A percentile compares a stretch with the other conserved stretches of the same genome.
Evolutionary conservation across 768 basidiomycete genomes (phyloP).

Genomic region (Lentinula guzmanii): DNA sequence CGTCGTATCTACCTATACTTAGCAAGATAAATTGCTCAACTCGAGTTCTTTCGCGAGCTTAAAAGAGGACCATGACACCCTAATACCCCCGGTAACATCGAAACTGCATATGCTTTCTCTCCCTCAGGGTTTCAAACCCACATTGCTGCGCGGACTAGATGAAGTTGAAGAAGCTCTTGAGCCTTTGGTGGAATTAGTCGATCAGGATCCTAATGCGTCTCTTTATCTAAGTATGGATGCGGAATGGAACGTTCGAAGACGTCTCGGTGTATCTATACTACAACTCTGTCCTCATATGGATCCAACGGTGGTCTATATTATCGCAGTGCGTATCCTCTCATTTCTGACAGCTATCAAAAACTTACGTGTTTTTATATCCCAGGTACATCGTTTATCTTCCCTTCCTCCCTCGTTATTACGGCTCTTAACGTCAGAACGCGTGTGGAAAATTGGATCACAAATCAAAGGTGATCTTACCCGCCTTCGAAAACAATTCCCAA

Average conservation of each 20-base stretch:
- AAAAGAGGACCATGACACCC: not conserved
- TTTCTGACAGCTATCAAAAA: not conserved
- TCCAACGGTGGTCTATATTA: conserved; percentile 6
- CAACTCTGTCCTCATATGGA: conserved; percentile 11
- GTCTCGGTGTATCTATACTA: conserved; percentile 10
- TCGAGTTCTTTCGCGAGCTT: not conserved
- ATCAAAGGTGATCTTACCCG: conserved; percentile 14
- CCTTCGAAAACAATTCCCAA: conserved; percentile 11
- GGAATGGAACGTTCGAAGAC: conserved; percentile 13
- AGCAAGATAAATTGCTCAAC: not conserved
- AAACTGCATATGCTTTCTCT: not conserved
- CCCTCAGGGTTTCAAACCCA: not conserved
- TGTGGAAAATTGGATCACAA: conserved; percentile 9
- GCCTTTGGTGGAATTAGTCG: conserved; percentile 10
- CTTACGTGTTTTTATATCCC: not conserved
- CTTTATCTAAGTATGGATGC: conserved; percentile 8
- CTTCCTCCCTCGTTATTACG: conserved; percentile 4
- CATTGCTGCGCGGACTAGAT: not conserved
- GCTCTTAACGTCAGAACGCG: not conserved
- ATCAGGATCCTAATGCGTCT: conserved; percentile 4
- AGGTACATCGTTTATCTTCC: conserved; percentile 2
- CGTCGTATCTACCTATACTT: not conserved
- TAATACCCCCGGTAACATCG: not conserved
- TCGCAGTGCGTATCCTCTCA: conserved; percentile 1
- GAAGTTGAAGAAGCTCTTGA: conserved; percentile 15